These are phyloP conservation scores for Populus ilicifolia DNA, from an alignment of 345 rosid genomes.

Conservation along the genomic window DNA sequence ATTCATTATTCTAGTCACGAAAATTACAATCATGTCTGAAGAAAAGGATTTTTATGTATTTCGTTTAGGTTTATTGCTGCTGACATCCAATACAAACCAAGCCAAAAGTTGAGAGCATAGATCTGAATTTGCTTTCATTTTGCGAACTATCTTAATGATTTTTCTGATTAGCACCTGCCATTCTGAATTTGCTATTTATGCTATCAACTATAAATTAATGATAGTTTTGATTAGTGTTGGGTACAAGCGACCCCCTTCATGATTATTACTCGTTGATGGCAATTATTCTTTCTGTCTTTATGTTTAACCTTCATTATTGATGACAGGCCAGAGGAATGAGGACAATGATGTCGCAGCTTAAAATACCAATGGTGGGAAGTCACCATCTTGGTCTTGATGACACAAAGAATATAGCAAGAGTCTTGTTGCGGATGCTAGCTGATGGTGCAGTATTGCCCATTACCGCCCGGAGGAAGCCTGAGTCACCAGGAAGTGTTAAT, in stretches of 20 bases:
- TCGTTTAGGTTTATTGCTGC: background rate
- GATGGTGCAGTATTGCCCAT: constrained; percentile 67
- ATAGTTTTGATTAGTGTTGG: background rate
- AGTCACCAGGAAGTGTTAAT: constrained; percentile 39
- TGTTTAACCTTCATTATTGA: constrained; percentile 10
- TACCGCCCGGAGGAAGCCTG: constrained; percentile 68
- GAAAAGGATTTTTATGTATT: background rate
- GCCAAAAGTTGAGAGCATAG: background rate
- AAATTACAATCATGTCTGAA: background rate
- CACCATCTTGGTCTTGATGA: constrained; percentile 95
- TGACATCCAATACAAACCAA: background rate
- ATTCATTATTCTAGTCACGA: background rate
- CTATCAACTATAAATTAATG: background rate
- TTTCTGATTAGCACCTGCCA: background rate
- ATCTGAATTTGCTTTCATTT: background rate
- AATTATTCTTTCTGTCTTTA: background rate
- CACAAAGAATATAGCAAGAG: constrained; percentile 79
- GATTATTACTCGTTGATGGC: background rate
- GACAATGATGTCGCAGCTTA: constrained; percentile 79
- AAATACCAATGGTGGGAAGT: constrained; percentile 59
- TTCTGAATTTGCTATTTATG: background rate
- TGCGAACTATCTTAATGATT: background rate
- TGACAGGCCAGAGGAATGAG: constrained; percentile 89
- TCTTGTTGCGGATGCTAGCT: constrained; percentile 67
- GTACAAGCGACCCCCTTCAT: background rate